Conservation (phyloP, 495 filamentous ascomycete species). For the Lichenothelia convexa region DNA sequence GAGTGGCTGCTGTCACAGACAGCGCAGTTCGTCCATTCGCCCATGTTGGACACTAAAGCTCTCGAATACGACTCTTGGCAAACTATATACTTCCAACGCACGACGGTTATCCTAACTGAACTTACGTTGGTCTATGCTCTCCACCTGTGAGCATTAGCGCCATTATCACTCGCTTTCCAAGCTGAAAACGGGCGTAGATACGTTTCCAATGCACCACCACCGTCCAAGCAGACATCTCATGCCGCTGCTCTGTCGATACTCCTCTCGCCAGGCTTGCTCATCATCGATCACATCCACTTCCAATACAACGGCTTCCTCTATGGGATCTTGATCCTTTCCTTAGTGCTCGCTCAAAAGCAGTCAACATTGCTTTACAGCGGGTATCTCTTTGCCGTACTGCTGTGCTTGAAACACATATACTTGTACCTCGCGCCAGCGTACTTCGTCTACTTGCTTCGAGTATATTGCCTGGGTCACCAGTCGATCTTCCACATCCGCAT, state of each 20-base stretch:
- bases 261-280: constrained; percentile 78
- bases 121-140: constrained; percentile 72
- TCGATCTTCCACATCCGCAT: constrained; percentile 61
- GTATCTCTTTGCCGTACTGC: constrained; percentile 59
- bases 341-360: constrained; percentile 61
- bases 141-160: constrained; percentile 34
- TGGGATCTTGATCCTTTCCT: constrained; percentile 66
- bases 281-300: constrained; percentile 98
- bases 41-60: constrained; percentile 66
- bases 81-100: constrained; percentile 81
- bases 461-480: constrained; percentile 69
- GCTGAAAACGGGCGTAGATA: constrained; percentile 37
- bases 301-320: constrained; percentile 98
- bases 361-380: constrained; percentile 64
- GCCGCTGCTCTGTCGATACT: constrained; percentile 77
- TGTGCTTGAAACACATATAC: constrained; percentile 97
- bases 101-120: constrained; percentile 76
- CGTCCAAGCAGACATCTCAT: constrained; percentile 60
- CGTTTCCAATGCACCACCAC: constrained; percentile 43
- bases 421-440: constrained; percentile 93
- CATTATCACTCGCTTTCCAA: constrained; percentile 4
- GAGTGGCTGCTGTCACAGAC: constrained; percentile 82
- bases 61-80: constrained; percentile 74
- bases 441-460: constrained; percentile 76
- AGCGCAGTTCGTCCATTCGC: constrained; percentile 57